These are phyloP conservation scores for Harringtonia aguacate DNA, from an alignment of 2,329 filamentous ascomycete genomes.

Conservation along the genomic window DNA sequence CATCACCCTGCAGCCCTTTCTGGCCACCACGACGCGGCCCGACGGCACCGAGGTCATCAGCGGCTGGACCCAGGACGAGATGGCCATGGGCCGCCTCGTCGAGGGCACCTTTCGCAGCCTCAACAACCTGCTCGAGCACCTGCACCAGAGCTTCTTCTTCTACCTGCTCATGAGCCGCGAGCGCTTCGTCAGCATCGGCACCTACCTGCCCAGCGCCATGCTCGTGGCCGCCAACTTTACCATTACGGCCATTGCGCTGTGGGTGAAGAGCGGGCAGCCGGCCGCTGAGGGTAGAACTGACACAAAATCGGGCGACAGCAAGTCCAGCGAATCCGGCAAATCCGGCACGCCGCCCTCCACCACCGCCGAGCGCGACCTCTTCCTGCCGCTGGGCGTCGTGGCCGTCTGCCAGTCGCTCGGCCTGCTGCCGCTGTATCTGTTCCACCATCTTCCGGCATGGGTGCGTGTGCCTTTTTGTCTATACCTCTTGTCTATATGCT, in stretches of 20 bases:
- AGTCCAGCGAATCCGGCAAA: slow-evolving; percentile 18
- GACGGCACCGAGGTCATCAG: slow-evolving; percentile 38
- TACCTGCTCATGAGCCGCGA: slow-evolving; percentile 87
- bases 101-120: slow-evolving; percentile 87
- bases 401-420: slow-evolving; percentile 64
- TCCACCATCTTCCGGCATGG: slow-evolving; percentile 60
- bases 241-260: slow-evolving; percentile 89
- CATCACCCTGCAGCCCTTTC: slow-evolving; percentile 77
- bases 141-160: slow-evolving; percentile 99
- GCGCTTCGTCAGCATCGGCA: slow-evolving; percentile 95
- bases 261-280: slow-evolving; percentile 70
- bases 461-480: slow-evolving; percentile 39
- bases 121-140: slow-evolving; percentile 92
- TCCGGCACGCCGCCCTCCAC: slow-evolving; percentile 4
- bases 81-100: slow-evolving; percentile 81
- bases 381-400: slow-evolving; percentile 65
- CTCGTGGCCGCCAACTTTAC: slow-evolving; percentile 88
- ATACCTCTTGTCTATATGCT: background rate
- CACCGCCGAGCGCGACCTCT: slow-evolving; percentile 52
- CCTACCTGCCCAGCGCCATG: slow-evolving; percentile 97
- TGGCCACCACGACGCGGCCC: slow-evolving; percentile 5
- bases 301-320: slow-evolving; percentile 12
- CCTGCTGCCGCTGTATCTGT: slow-evolving; percentile 71
- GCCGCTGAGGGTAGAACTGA: slow-evolving; percentile 21
- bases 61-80: slow-evolving; percentile 96